These are phyloP conservation scores for Cystobasidiopsis lactophilus DNA, from an alignment of 768 basidiomycete genomes.

Conservation along the genomic window DNA sequence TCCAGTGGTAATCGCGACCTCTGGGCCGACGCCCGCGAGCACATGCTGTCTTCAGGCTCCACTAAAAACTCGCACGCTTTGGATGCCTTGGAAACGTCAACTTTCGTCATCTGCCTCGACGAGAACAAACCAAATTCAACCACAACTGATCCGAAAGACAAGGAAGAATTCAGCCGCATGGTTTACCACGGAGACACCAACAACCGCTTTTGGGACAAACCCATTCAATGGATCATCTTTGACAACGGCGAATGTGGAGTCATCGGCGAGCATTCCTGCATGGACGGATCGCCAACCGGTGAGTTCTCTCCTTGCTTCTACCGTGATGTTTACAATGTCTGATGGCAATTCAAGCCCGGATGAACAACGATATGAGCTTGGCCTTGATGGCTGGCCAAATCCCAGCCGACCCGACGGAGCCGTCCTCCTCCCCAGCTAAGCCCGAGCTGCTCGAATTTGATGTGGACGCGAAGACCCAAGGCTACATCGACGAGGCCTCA, in stretches of 20 bases:
- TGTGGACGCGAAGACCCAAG: slow-evolving; percentile 35
- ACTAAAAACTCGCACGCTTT: slow-evolving; percentile 40
- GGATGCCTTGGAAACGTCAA: slow-evolving; percentile 63
- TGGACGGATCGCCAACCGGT: slow-evolving; percentile 60
- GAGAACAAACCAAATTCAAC: slow-evolving; percentile 37
- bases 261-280: slow-evolving; percentile 32
- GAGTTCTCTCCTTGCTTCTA: slow-evolving; percentile 44
- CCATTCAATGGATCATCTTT: slow-evolving; percentile 67
- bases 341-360: slow-evolving; percentile 54
- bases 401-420: slow-evolving; percentile 29
- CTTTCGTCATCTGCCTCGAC: slow-evolving; percentile 67
- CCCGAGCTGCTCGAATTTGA: slow-evolving; percentile 36
- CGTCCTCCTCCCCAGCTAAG: slow-evolving; percentile 5
- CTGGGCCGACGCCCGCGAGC: slow-evolving; percentile 61
- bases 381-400: slow-evolving; percentile 47
- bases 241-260: slow-evolving; percentile 85
- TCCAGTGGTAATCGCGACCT: slow-evolving; percentile 54
- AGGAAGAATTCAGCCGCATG: slow-evolving; percentile 9
- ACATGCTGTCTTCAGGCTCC: slow-evolving; percentile 26
- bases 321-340: neutral
- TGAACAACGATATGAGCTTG: slow-evolving; percentile 79
- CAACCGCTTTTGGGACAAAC: slow-evolving; percentile 93
- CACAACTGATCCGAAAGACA: slow-evolving; percentile 20
- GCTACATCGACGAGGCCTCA: slow-evolving; percentile 38
- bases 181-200: slow-evolving; percentile 40